These are phyloP conservation scores for Ananas comosus DNA, from an alignment of 176 grass and related monocot genomes.

Conservation along the genomic window DNA sequence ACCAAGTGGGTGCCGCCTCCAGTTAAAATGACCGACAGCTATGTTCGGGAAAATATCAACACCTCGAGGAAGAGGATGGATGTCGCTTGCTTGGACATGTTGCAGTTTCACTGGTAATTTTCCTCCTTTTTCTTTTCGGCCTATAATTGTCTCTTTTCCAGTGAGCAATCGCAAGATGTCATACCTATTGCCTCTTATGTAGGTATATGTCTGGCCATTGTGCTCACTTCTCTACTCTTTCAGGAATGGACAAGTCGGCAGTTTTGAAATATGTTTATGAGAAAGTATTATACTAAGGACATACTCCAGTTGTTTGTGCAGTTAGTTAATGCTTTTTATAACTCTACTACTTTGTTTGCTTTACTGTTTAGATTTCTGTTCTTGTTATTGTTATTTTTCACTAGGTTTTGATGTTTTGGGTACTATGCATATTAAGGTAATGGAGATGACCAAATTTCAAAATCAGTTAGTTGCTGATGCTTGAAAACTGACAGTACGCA, in stretches of 20 bases:
- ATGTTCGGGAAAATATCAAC: conserved; percentile 69
- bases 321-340: neutral
- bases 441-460: neutral
- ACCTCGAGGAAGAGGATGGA: conserved; percentile 87
- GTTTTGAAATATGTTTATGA: no score
- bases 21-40: conserved; percentile 79
- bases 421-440: neutral
- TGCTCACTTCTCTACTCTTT: no score
- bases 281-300: no score
- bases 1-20: conserved; percentile 91
- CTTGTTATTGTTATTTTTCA: neutral
- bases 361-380: neutral
- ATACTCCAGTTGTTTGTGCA: neutral
- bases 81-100: conserved; percentile 71
- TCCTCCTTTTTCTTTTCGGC: neutral
- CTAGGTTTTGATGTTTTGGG: neutral
- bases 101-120: conserved; percentile 87
- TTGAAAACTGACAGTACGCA: neutral
- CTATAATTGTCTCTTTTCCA: neutral
- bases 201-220: no score
- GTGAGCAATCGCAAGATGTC: neutral
- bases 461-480: neutral
- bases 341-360: neutral
- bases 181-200: neutral
- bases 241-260: no score